Evolutionary conservation across 1,139 yeast genomes (phyloP).

Genomic region (Scheffersomyces segobiensis): DNA sequence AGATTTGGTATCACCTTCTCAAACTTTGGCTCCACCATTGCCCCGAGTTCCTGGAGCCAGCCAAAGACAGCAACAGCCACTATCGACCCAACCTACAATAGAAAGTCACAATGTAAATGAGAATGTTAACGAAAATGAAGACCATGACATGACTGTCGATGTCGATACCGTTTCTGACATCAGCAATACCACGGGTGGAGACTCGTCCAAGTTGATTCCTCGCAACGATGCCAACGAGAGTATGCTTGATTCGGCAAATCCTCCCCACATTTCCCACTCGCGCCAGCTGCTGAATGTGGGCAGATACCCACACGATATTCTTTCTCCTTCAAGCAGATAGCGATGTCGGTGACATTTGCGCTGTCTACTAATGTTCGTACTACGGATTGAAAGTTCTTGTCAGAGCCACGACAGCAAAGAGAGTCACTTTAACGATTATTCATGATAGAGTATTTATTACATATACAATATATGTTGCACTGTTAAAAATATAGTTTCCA

Average conservation of each 20-base stretch:
- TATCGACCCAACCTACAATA: not conserved
- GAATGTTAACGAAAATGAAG: slow-evolving; percentile 12
- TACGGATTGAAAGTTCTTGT: not conserved
- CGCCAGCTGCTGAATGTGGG: slow-evolving; percentile 17
- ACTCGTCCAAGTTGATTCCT: slow-evolving; percentile 7
- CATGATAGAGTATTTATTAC: not conserved
- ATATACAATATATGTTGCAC: not conserved
- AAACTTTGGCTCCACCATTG: slow-evolving; percentile 5
- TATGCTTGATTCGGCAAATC: slow-evolving; percentile 9
- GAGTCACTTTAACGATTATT: not conserved
- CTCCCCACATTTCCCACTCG: slow-evolving; percentile 8
- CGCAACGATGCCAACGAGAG: slow-evolving; percentile 8
- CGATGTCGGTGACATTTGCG: not conserved
- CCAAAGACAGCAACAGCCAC: not conserved
- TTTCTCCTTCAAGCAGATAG: slow-evolving; percentile 10
- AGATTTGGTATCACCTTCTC: slow-evolving; percentile 10
- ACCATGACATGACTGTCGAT: slow-evolving; percentile 2
- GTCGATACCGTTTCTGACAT: slow-evolving; percentile 8
- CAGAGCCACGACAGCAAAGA: not conserved
- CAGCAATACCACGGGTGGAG: slow-evolving; percentile 5
- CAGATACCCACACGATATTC: slow-evolving; percentile 20
- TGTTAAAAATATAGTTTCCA: not conserved
- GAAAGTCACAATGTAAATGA: not conserved
- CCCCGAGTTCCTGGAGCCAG: not conserved
- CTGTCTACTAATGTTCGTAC: too few relatives aligned